A percentile compares a stretch with the other conserved stretches of the same genome.
phyloP scores from a whole-genome alignment of 2,329 filamentous ascomycete genomes.

The Ophiostoma ips region DNA sequence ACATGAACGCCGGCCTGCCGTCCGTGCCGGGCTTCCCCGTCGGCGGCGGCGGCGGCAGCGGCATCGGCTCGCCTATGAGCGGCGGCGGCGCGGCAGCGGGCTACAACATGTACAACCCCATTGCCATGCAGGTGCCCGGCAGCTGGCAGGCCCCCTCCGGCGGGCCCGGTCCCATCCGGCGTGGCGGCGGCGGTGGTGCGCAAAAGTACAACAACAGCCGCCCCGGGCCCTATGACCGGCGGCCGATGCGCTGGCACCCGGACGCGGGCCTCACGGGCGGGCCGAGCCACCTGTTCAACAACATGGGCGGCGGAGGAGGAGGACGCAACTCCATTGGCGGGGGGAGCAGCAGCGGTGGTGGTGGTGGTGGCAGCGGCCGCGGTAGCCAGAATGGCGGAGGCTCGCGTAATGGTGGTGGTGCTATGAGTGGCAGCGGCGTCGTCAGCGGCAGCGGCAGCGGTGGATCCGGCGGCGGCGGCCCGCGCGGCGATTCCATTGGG shows the following conservation, averaged over 20 bases:
- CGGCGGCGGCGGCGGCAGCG: slow-evolving; percentile 14
- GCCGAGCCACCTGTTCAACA: not conserved
- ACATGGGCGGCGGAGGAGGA: not conserved
- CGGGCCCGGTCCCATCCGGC: slow-evolving; percentile 48
- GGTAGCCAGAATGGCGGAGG: slow-evolving; percentile 21
- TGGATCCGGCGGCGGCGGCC: slow-evolving; percentile 42
- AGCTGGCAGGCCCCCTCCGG: slow-evolving; percentile 32
- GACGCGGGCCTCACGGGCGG: slow-evolving; percentile 25
- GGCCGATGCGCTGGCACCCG: slow-evolving; percentile 36
- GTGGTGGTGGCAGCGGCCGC: slow-evolving; percentile 35
- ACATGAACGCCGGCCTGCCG: slow-evolving; percentile 42
- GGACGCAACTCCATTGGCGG: slow-evolving; percentile 7
- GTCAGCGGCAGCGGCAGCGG: slow-evolving; percentile 15
- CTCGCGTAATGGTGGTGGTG: slow-evolving; percentile 19
- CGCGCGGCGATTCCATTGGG: slow-evolving; percentile 55
- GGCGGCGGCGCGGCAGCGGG: slow-evolving; percentile 13
- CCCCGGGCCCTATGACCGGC: slow-evolving; percentile 61
- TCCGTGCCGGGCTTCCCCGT: slow-evolving; percentile 42
- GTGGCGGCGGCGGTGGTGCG: slow-evolving; percentile 20
- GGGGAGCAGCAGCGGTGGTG: no score
- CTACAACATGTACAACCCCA: slow-evolving; percentile 35
- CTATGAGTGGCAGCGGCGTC: not conserved
- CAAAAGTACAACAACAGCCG: slow-evolving; percentile 48
- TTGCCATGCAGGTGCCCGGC: slow-evolving; percentile 28
- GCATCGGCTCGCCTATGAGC: slow-evolving; percentile 25